Conservation (phyloP, 495 filamentous ascomycete species). For the Podospora anserina region DNA sequence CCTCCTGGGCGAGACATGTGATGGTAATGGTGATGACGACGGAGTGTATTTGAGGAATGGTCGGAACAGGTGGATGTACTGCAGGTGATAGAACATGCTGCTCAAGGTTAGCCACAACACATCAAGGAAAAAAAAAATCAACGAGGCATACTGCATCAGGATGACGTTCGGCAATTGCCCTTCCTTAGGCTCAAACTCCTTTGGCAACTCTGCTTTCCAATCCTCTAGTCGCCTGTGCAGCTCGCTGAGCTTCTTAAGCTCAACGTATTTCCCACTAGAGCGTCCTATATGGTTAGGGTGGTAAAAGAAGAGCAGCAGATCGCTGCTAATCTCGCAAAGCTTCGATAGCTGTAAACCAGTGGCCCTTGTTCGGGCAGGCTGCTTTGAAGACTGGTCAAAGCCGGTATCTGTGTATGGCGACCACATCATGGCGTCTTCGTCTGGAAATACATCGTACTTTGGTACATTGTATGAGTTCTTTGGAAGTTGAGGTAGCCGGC, state of each 20-base stretch:
- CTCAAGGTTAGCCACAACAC: constrained; percentile 17
- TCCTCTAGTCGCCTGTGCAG: constrained; percentile 86
- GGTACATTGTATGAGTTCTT: constrained; percentile 73
- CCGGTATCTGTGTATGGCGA: constrained; percentile 86
- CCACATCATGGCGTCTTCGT: constrained; percentile 83
- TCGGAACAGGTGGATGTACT: constrained; percentile 95
- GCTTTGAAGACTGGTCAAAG: constrained; percentile 61
- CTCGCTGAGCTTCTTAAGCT: constrained; percentile 89
- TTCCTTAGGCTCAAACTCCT: constrained; percentile 84
- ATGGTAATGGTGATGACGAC: constrained; percentile 72
- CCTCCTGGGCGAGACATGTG: constrained; percentile 85
- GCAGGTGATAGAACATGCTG: constrained; percentile 95
- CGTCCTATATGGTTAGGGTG: constrained; percentile 63
- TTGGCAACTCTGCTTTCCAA: constrained; percentile 83
- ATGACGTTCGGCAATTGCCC: constrained; percentile 84
- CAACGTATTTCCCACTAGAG: constrained; percentile 60
- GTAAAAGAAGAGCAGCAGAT: constrained; percentile 87
- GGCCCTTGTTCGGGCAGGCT: constrained; percentile 79
- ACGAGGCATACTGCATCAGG: constrained; percentile 80
- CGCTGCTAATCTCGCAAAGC: constrained; percentile 89
- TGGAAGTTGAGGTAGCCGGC: constrained; percentile 83
- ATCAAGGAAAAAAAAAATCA: not conserved
- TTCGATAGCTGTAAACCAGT: constrained; percentile 77
- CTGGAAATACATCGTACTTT: constrained; percentile 87
- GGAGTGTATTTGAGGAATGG: constrained; percentile 91